Evolutionary conservation across 2,329 filamentous ascomycete species (phyloP), one percentile per base, ranked within the genome.

Genomic region (Mariannaea elegans): DNA sequence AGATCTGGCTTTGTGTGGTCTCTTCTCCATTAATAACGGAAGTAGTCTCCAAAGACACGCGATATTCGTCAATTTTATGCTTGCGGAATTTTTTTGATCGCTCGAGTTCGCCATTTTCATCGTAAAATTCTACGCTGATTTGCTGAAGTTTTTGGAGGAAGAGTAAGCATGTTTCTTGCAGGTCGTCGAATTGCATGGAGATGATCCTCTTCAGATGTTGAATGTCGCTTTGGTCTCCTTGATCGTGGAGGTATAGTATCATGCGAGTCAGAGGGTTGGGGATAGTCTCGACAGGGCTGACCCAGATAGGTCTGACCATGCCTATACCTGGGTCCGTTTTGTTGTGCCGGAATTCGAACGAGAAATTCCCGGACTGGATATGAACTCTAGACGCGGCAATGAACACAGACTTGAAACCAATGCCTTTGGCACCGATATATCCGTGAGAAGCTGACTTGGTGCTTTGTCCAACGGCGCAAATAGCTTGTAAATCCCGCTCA

Each of bases 391-490:
- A 63, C 2, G 62, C 64, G 1, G 58, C 56, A 10, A 62, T 62
- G 12, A 68, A 64, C 0, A 68, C 61, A 0, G 64, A 61, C 19
- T 67, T 67, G 31, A 68, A 68, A 2, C 64, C 58, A 31, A 64
- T 64, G 1, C 56, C 63, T 24, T 67, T 67, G 7, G 56, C 59
- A 8, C 66, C 65, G 2, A 62, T 46, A 1, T 67, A 66, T 32
- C 63, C 65, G 5, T 67, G 54, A 6, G 51, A n/a, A 16, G 48
- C 41, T 18, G 55, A 48, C 34, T 65, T 66, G 4, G 51, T 66
- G 13, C 62, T 65, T 18, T 66, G 18, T 2, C 62, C 64, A 0
- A 65, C 62, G 1, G 57, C 50, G 13, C 65, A 66, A 19, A 67
- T 65, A 9, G 65, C 64, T 7, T 59, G 13, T 1, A 66, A 4